A percentile compares a stretch with the other conserved stretches of the same genome.
phyloP scores from a whole-genome alignment of 73 alveolate genomes.

The Paramecium tetraurelia region DNA sequence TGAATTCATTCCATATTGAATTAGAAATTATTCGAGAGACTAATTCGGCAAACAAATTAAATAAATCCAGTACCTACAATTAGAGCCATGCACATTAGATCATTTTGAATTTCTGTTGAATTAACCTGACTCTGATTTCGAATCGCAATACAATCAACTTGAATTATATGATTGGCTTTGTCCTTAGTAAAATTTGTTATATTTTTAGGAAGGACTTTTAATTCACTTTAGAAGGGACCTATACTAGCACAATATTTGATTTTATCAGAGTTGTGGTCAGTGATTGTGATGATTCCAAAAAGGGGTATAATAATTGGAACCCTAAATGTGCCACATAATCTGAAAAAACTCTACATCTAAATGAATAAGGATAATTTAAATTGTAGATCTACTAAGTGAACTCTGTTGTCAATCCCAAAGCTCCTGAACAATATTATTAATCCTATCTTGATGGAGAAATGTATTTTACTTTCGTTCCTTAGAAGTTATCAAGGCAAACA shows the following conservation, averaged over 20 bases:
- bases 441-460: background rate
- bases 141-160: background rate
- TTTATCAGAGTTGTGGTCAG: background rate
- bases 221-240: background rate
- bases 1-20: background rate
- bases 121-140: background rate
- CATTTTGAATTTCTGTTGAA: background rate
- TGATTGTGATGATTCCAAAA: background rate
- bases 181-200: background rate
- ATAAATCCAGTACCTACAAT: background rate
- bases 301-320: background rate
- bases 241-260: background rate
- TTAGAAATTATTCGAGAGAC: background rate
- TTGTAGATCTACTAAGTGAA: background rate
- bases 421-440: background rate
- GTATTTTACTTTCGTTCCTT: constrained; percentile 13
- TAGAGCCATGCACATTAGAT: background rate
- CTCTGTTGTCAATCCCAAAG: background rate
- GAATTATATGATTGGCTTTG: constrained; percentile 16
- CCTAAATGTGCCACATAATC: background rate
- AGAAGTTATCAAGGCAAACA: background rate
- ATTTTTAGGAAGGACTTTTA: background rate
- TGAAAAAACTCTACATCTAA: background rate
- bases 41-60: background rate
- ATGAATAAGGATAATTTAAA: background rate